Evolutionary conservation across 306 rosid genomes (phyloP).

Genomic region (Dryas drummondii): DNA sequence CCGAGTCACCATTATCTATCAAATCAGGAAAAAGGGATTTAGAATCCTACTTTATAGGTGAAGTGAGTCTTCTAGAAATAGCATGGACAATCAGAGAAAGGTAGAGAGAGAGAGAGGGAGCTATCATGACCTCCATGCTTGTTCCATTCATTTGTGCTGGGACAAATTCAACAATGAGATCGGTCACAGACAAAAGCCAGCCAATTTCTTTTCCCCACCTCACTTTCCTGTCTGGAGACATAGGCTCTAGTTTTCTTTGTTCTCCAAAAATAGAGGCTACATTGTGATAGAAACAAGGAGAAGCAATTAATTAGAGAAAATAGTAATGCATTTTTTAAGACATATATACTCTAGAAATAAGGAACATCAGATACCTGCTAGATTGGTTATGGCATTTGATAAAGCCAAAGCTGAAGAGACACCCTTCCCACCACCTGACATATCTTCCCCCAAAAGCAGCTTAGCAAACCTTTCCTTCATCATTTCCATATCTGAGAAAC

Average conservation of each 20-base stretch:
- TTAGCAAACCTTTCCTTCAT: slow-evolving; percentile 83
- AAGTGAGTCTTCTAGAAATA: too few species aligned
- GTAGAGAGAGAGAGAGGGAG: slow-evolving; percentile 2
- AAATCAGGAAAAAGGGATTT: slow-evolving; percentile 1
- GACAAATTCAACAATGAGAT: slow-evolving; percentile 82
- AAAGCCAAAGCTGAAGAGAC: slow-evolving; percentile 93
- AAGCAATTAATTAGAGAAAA: neutral
- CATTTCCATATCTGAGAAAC: slow-evolving; percentile 56
- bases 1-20: slow-evolving; percentile 83
- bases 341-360: neutral
- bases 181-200: slow-evolving; percentile 88
- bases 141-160: slow-evolving; percentile 80
- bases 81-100: neutral
- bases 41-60: neutral
- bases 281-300: slow-evolving; percentile 23
- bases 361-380: slow-evolving; percentile 54
- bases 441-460: slow-evolving; percentile 93
- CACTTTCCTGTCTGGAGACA: slow-evolving; percentile 59
- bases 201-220: slow-evolving; percentile 89
- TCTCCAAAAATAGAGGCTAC: slow-evolving; percentile 92
- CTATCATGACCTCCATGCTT: slow-evolving; percentile 64
- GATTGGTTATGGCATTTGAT: slow-evolving; percentile 89
- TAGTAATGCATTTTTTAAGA: neutral
- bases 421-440: slow-evolving; percentile 99
- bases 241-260: slow-evolving; percentile 64